Conservation (phyloP, 495 filamentous ascomycete genomes). For the Hapsidospora chrysogenum region DNA sequence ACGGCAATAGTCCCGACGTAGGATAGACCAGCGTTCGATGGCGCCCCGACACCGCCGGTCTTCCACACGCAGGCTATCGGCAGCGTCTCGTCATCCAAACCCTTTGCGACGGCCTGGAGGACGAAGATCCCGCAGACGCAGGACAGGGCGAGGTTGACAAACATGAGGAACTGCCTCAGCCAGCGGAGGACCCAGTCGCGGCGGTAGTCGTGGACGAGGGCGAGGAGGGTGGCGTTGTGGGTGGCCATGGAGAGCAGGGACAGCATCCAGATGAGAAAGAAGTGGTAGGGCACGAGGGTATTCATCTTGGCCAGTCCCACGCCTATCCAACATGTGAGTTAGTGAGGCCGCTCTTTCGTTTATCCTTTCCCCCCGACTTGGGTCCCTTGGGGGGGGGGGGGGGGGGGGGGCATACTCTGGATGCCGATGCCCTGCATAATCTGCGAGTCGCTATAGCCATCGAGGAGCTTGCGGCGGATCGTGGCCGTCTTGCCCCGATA, state of each 20-base stretch:
- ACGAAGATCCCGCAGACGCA: conserved; percentile 32
- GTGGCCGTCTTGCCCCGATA: conserved; percentile 17
- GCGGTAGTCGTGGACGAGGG: conserved; percentile 40
- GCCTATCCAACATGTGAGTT: conserved; percentile 6
- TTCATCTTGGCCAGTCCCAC: conserved; percentile 32
- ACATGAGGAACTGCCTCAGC: conserved; percentile 42
- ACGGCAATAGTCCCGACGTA: conserved; percentile 34
- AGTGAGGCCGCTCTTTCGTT: not conserved
- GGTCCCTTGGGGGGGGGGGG: too few species aligned
- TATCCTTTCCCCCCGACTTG: too few species aligned
- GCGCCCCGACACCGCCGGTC: conserved; percentile 4
- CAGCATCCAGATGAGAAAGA: conserved; percentile 47
- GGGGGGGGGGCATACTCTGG: conserved; percentile 13
- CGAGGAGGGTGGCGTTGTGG: conserved; percentile 37
- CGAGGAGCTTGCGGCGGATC: conserved; percentile 38
- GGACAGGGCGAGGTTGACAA: conserved; percentile 35
- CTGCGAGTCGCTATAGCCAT: conserved; percentile 41
- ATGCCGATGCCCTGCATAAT: conserved; percentile 44
- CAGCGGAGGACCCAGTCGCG: conserved; percentile 43
- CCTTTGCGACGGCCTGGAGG: conserved; percentile 24
- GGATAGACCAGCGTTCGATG: conserved; percentile 19
- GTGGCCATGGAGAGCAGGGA: conserved; percentile 39
- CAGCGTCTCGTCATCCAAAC: conserved; percentile 24
- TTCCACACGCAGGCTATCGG: conserved; percentile 38
- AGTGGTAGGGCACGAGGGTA: conserved; percentile 40